Conservation (phyloP, 129 eudicot genomes). For the Pulicaria dysenterica region DNA sequence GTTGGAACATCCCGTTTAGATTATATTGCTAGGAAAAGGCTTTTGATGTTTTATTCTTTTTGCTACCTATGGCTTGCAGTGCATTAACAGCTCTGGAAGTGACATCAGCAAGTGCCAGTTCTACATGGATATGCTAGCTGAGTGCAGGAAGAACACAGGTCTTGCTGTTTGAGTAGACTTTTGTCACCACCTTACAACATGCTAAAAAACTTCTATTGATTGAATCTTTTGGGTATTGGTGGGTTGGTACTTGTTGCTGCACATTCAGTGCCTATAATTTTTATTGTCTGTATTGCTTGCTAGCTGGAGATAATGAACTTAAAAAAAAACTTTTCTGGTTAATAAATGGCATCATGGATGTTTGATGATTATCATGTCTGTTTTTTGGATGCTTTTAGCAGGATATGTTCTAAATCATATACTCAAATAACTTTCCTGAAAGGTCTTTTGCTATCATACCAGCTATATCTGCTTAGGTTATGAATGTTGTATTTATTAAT, state of each 20-base stretch:
- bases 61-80: conserved; percentile 47
- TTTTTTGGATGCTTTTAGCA: conserved; percentile 10
- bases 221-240: conserved; percentile 22
- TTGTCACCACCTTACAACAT: conserved; percentile 12
- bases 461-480: background rate
- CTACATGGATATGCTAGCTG: conserved; percentile 91
- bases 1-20: background rate
- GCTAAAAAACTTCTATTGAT: conserved; percentile 18
- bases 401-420: background rate
- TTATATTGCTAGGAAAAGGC: background rate
- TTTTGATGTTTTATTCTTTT: background rate
- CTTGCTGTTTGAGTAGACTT: conserved; percentile 32
- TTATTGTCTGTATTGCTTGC: background rate
- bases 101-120: conserved; percentile 97
- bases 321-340: background rate
- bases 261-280: conserved; percentile 12
- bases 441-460: background rate
- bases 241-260: conserved; percentile 12
- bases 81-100: conserved; percentile 74
- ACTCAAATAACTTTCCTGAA: background rate
- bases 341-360: conserved; percentile 29
- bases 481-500: too few relatives aligned
- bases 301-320: conserved; percentile 15
- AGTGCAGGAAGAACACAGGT: conserved; percentile 79
- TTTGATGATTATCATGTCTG: conserved; percentile 9